These are phyloP conservation scores for Pestalotiopsis fici DNA, from an alignment of 2,329 filamentous ascomycete species.

Conservation along the genomic window DNA sequence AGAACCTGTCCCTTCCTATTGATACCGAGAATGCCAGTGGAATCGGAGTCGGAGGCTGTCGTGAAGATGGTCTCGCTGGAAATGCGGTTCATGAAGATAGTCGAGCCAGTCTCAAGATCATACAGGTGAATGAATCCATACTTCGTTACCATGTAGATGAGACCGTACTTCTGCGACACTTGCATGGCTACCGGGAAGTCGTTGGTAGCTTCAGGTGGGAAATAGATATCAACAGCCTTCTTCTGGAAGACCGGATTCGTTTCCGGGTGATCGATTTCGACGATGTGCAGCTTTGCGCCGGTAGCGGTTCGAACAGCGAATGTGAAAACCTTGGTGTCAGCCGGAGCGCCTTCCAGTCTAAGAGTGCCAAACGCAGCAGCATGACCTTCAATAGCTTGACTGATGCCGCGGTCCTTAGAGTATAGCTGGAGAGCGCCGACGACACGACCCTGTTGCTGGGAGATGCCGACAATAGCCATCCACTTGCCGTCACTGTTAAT, in stretches of 20 bases:
- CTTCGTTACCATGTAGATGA: conserved; percentile 97
- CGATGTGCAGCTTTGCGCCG: conserved; percentile 94
- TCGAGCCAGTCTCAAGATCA: conserved; percentile 91
- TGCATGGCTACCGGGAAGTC: conserved; percentile 99
- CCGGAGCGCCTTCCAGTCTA: conserved; percentile 82
- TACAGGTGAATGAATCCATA: conserved; percentile 99
- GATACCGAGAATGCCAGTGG: conserved; percentile 87
- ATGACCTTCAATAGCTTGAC: conserved; percentile 96
- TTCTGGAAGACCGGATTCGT: conserved; percentile 89
- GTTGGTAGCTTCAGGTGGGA: conserved; percentile 91
- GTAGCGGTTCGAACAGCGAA: conserved; percentile 90
- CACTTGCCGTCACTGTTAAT: conserved; percentile 95
- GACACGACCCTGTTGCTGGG: conserved; percentile 88
- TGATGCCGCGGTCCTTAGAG: conserved; percentile 93
- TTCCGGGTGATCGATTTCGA: conserved; percentile 93
- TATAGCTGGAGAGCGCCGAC: conserved; percentile 97
- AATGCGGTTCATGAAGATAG: conserved; percentile 99
- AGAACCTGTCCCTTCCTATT: conserved; percentile 98
- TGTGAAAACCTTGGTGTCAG: conserved; percentile 93
- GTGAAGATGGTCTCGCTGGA: conserved; percentile 99
- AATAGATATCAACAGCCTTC: conserved; percentile 97
- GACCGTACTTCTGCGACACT: conserved; percentile 92
- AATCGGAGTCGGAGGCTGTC: conserved; percentile 80
- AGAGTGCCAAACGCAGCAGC: conserved; percentile 92
- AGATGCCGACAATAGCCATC: conserved; percentile 97